Base-by-base conservation (phyloP, 2,329 filamentous ascomycete species). In the Penicillium italicum region DNA sequence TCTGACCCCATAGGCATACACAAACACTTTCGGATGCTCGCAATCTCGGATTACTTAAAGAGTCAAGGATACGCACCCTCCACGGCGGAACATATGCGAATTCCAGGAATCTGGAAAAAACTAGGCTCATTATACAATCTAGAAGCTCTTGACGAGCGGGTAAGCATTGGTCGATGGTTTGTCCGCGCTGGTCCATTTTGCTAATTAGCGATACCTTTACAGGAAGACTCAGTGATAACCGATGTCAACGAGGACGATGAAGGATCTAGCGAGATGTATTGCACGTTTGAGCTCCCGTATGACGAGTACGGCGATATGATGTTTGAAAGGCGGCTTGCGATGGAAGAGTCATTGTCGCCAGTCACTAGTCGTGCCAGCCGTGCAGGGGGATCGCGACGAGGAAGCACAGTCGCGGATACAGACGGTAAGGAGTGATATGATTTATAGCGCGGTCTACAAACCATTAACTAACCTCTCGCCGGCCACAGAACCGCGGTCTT, bases 81-180 rank as follows among this genome's bases (percentile, higher is more conserved):
- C 78, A 85, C 69, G 22, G 72, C 77, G 64, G 82, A 83, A 16
- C 94, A 99, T 76, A 97, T 91, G 38, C 87, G 88, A 56, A 94
- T 96, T 63, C 88, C 90, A 0, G 88, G 89, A 38, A 96, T 99
- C 61, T 97, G 94, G 93, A 81, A 83, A 64, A 97, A 97, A 74
- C 81, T 99, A 11, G 78, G 82, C 31, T 85, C 85, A 33, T 84
- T 94, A 59, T 99, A 96, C 76, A 90, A 96, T 73, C 82, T 97
- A 30, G 84, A 89, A 46, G 83, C 87, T 38, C 87, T 97, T 56
- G 91, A 97, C 73, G 90, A 96, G 70, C 85, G 91, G 66, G 93
- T 90, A 71, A 82, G 87, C 28, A 5, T 18, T 28, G 24, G 33
- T 41, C 11, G 3, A 34, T 11, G 6, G 4, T 33, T 43, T 18